Percentiles rank a stretch among this genome's conserved stretches.
These are phyloP conservation scores for Heliamphora exappendiculata DNA, from an alignment of 148 eudicot genomes.

Conservation along the genomic window DNA sequence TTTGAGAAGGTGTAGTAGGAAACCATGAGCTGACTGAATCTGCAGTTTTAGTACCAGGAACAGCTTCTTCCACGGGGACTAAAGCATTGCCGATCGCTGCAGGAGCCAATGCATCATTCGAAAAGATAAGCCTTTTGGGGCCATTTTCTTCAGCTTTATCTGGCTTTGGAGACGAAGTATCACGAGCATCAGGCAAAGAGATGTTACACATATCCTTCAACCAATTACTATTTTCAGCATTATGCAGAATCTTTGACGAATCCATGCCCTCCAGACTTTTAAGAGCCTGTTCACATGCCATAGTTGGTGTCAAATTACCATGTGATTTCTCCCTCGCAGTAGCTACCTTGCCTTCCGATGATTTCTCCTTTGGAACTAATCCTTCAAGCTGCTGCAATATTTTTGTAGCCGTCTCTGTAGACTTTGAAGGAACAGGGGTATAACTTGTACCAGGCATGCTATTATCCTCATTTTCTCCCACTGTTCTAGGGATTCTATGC, in stretches of 20 bases:
- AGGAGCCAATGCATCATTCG: conserved; percentile 16
- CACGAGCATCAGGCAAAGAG: conserved; percentile 19
- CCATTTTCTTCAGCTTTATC: conserved; percentile 28
- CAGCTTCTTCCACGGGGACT: conserved; percentile 17
- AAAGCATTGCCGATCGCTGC: conserved; percentile 21
- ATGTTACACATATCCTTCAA: conserved; percentile 21
- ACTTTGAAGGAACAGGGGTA: conserved; percentile 58
- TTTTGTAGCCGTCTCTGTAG: conserved; percentile 63
- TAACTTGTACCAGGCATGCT: conserved; percentile 32
- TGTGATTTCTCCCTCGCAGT: conserved; percentile 30
- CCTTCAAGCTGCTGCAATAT: conserved; percentile 75
- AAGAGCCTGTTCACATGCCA: conserved; percentile 41
- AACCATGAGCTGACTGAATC: conserved; percentile 20
- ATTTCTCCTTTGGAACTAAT: conserved; percentile 58
- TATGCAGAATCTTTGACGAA: conserved; percentile 37
- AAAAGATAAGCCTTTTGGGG: conserved; percentile 3
- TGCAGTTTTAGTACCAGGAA: conserved; percentile 11
- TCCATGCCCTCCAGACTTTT: conserved; percentile 37
- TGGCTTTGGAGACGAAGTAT: conserved; percentile 18
- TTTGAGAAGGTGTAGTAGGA: conserved; percentile 32
- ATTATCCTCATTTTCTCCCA: conserved; percentile 21
- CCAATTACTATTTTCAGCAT: conserved; percentile 23
- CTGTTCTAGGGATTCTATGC: conserved; percentile 24
- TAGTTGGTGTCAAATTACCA: conserved; percentile 28
- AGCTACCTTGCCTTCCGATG: conserved; percentile 35